Percentiles rank a stretch among this genome's conserved stretches.
These are phyloP conservation scores for Chlorella variabilis DNA, from an alignment of 163 green algal species.

Conservation along the genomic window DNA sequence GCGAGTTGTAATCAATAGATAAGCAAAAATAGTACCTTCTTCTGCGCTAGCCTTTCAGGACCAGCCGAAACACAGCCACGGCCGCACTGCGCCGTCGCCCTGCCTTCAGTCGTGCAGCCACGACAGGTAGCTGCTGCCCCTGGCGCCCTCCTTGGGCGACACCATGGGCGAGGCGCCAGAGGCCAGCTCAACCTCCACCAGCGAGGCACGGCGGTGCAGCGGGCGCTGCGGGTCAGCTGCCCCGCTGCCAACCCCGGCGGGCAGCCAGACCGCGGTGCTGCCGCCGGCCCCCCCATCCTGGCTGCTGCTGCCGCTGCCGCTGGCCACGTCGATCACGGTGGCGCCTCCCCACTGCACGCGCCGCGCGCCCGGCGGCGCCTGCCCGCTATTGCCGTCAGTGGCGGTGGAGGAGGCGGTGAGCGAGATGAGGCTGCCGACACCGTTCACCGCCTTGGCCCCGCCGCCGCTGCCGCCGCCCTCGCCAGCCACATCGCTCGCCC, in stretches of 20 bases:
- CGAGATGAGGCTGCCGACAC: slow-evolving; percentile 2
- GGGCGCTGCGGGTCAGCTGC: background rate
- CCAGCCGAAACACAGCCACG: too few relatives aligned
- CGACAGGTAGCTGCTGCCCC: background rate
- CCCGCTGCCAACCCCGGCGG: background rate
- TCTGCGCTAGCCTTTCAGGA: too few relatives aligned
- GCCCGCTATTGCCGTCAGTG: background rate
- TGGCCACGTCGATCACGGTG: slow-evolving; percentile 20
- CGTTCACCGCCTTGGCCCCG: too few relatives aligned
- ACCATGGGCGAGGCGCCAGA: background rate
- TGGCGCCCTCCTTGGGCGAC: background rate
- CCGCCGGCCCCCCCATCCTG: too few relatives aligned
- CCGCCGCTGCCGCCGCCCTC: background rate
- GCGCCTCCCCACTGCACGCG: slow-evolving; percentile 25
- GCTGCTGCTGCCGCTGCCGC: background rate
- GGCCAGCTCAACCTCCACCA: slow-evolving; percentile 37
- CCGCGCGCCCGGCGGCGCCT: background rate
- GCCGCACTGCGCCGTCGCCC: too few relatives aligned
- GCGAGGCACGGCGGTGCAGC: background rate
- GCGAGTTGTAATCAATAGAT: too few relatives aligned
- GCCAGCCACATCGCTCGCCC: background rate
- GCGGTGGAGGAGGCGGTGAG: background rate
- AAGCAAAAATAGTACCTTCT: too few relatives aligned
- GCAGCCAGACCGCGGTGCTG: background rate
- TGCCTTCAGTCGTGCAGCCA: slow-evolving; percentile 30